Percentiles rank a stretch among this genome's conserved stretches.
phyloP scores from a whole-genome alignment of 23 red algal genomes.

The Cyanidioschyzon merolae region DNA sequence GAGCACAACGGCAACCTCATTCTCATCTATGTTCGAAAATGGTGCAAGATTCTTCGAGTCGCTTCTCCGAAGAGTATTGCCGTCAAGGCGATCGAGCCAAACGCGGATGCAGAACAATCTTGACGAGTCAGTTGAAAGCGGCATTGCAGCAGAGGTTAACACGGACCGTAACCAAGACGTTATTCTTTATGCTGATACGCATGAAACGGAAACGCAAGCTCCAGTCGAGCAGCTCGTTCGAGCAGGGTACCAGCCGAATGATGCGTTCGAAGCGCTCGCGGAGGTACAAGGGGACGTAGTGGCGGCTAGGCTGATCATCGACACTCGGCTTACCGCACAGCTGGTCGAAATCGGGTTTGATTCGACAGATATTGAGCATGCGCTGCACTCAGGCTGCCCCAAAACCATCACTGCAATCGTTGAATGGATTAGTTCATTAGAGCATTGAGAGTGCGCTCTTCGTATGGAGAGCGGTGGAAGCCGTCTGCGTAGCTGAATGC shows the following conservation, averaged over 20 bases:
- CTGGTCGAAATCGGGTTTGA: conserved; percentile 1
- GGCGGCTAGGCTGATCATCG: neutral
- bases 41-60: neutral
- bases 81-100: too few relatives aligned
- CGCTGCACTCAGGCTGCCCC: neutral
- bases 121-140: neutral
- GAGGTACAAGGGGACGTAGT: neutral
- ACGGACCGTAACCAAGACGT: neutral
- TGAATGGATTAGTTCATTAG: neutral
- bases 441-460: neutral
- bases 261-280: neutral
- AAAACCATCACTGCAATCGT: neutral
- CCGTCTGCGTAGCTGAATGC: too few relatives aligned
- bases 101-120: neutral
- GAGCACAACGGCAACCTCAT: neutral
- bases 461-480: too few relatives aligned
- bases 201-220: neutral
- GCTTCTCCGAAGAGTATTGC: neutral
- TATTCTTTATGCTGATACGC: neutral
- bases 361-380: neutral
- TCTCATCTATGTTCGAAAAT: neutral
- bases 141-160: too few relatives aligned
- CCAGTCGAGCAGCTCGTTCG: neutral
- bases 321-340: neutral
- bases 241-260: neutral